Percentiles rank a stretch among this genome's conserved stretches.
These are phyloP conservation scores for Penicillium dipodomyicola DNA, from an alignment of 495 filamentous ascomycete species.

Conservation along the genomic window DNA sequence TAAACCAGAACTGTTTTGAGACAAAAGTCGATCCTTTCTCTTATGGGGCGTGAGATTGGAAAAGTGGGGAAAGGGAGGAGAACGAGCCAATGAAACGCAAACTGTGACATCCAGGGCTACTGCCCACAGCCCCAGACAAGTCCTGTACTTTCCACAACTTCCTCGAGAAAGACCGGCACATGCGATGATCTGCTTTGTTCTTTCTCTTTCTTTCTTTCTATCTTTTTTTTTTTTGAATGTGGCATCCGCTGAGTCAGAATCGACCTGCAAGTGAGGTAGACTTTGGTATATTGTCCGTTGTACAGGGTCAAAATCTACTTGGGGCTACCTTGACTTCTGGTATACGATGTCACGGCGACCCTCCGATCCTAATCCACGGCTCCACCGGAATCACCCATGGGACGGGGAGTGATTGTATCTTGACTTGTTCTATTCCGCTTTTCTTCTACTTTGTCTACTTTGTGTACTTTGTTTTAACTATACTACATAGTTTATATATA, in stretches of 20 bases:
- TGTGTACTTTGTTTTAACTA: neutral
- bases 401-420: slow-evolving; percentile 22
- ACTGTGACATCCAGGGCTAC: neutral
- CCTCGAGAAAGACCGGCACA: neutral
- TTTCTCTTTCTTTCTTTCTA: neutral
- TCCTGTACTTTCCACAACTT: neutral
- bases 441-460: neutral
- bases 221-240: neutral
- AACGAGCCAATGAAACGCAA: neutral
- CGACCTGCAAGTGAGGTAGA: neutral
- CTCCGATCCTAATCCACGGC: slow-evolving; percentile 12
- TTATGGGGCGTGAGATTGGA: neutral
- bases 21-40: neutral
- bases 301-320: neutral
- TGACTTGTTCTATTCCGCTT: neutral
- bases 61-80: neutral
- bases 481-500: neutral
- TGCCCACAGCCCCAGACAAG: neutral
- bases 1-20: neutral
- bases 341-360: slow-evolving; percentile 8
- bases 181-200: neutral
- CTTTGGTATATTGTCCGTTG: slow-evolving; percentile 11
- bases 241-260: slow-evolving; percentile 4
- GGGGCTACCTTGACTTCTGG: neutral
- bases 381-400: slow-evolving; percentile 28